Conservation (phyloP, 139 green algal species). For the Chlamydomonas sp. region DNA sequence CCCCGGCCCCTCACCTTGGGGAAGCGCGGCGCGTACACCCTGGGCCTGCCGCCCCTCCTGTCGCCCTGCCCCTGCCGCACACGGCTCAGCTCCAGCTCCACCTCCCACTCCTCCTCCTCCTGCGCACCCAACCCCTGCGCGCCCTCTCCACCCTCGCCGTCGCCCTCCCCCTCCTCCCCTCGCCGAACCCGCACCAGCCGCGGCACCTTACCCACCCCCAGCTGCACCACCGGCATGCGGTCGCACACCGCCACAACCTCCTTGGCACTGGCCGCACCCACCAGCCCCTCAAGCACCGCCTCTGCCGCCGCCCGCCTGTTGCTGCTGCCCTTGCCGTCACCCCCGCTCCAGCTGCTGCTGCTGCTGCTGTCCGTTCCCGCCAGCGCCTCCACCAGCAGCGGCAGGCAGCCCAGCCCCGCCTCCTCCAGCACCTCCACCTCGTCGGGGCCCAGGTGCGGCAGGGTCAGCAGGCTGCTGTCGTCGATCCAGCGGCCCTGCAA, state of each 20-base stretch:
- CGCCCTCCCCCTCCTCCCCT: background rate
- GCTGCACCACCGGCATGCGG: conserved; percentile 62
- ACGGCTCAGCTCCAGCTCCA: conserved; percentile 59
- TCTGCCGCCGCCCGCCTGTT: conserved; percentile 8
- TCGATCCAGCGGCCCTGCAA: conserved; percentile 85
- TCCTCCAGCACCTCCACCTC: conserved; percentile 47
- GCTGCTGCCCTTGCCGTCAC: background rate
- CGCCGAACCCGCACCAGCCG: conserved; percentile 10
- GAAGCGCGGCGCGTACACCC: conserved; percentile 84
- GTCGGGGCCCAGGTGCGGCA: conserved; percentile 70
- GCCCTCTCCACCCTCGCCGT: background rate
- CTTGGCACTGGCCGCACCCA: conserved; percentile 26
- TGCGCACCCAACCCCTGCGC: background rate
- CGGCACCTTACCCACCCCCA: background rate
- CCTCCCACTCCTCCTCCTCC: conserved; percentile 46
- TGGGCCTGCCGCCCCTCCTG: conserved; percentile 29
- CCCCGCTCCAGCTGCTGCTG: background rate
- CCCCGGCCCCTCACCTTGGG: conserved; percentile 70
- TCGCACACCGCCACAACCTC: conserved; percentile 51
- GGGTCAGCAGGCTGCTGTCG: conserved; percentile 68
- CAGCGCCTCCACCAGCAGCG: conserved; percentile 66
- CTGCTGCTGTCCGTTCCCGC: background rate
- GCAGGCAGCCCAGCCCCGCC: conserved; percentile 50
- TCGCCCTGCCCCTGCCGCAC: conserved; percentile 23
- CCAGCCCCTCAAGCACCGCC: conserved; percentile 8